A percentile compares a stretch with the other conserved stretches of the same genome.
phyloP scores from a whole-genome alignment of 306 rosid species.

The Sindora glabra region DNA sequence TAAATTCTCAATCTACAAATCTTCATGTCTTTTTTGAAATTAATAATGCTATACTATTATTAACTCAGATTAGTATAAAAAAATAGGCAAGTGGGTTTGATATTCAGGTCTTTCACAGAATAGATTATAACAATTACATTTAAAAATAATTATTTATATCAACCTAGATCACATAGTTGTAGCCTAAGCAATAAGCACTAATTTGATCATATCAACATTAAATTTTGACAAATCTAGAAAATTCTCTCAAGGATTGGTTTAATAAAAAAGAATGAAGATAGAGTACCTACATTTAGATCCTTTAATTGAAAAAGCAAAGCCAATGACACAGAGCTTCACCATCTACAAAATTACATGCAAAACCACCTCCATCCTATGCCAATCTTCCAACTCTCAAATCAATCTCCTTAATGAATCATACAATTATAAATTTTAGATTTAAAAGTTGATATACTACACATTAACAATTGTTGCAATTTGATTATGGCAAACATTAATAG shows the following conservation, averaged over 20 bases:
- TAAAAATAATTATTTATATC: neutral
- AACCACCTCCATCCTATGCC: constrained; percentile 52
- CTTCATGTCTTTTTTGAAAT: too few species aligned
- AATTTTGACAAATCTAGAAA: neutral
- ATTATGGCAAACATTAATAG: too few species aligned
- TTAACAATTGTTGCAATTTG: too few species aligned
- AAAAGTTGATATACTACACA: constrained; percentile 29
- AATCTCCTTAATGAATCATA: constrained; percentile 16
- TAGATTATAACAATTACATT: neutral
- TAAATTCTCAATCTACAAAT: too few species aligned
- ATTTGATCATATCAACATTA: neutral
- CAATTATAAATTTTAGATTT: constrained; percentile 11
- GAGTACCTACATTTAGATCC: constrained; percentile 57
- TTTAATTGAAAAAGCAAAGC: constrained; percentile 38
- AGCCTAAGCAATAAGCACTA: constrained; percentile 9
- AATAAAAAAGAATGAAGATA: constrained; percentile 7
- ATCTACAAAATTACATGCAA: constrained; percentile 37
- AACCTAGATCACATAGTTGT: constrained; percentile 19
- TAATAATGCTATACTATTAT: too few species aligned
- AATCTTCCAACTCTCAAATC: constrained; percentile 21
- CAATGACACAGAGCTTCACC: constrained; percentile 42
- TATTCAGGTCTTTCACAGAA: neutral
- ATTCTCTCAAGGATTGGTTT: constrained; percentile 3
- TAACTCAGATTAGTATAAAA: too few species aligned
- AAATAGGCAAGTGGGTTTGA: too few species aligned